Evolutionary conservation across 179 eudicot genomes (phyloP).

Genomic region (Drosera spatulata): DNA sequence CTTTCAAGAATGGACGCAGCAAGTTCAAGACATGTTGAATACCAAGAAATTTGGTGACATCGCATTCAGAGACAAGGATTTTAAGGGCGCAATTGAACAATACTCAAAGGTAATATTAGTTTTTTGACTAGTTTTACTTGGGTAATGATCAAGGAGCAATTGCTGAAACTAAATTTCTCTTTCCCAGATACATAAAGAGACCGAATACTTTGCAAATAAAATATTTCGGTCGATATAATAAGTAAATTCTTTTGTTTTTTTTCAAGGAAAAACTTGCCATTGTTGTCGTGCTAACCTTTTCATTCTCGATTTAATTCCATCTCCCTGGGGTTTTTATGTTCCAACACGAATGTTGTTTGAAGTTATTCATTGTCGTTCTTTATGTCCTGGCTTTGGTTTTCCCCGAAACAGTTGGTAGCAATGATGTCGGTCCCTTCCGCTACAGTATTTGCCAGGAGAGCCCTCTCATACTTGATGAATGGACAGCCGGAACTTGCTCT

Average conservation of each 20-base stretch:
- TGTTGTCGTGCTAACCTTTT: no score
- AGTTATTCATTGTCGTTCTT: background rate
- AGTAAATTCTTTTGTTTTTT: no score
- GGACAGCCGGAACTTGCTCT: slow-evolving; percentile 87
- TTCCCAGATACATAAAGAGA: no score
- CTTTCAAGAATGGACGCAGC: slow-evolving; percentile 99
- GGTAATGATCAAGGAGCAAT: no score
- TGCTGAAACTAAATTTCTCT: no score
- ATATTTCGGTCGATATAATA: no score
- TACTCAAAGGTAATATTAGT: slow-evolving; percentile 65
- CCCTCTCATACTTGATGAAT: slow-evolving; percentile 74
- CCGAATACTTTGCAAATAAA: no score
- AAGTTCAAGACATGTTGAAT: slow-evolving; percentile 95
- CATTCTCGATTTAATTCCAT: no score
- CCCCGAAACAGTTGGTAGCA: slow-evolving; percentile 45
- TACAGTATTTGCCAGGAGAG: slow-evolving; percentile 80
- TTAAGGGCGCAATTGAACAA: slow-evolving; percentile 65
- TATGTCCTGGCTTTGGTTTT: background rate
- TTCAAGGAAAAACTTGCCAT: no score
- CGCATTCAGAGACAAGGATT: slow-evolving; percentile 91
- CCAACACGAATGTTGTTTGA: background rate
- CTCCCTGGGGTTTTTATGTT: no score
- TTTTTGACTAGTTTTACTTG: no score
- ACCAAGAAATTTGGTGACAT: slow-evolving; percentile 92
- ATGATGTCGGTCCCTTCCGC: slow-evolving; percentile 92